Base-by-base conservation (phyloP, 768 basidiomycete species). In the Russula olivacea region DNA sequence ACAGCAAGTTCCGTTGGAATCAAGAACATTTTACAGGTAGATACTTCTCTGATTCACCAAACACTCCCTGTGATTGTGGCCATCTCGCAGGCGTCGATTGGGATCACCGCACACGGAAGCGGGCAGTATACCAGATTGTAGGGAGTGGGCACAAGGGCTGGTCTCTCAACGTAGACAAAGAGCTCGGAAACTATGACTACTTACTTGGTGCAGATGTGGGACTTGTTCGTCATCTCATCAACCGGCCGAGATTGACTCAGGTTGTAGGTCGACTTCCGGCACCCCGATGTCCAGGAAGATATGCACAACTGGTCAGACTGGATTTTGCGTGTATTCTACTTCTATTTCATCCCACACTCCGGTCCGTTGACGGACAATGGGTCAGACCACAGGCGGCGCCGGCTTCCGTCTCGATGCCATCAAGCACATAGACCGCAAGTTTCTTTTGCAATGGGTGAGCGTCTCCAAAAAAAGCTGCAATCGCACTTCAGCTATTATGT, bases 371-470 rank as follows among this genome's bases (percentile, higher is more conserved):
- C 21, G 58, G 23, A 62, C 11, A 45, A 59, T 12, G 43, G 10
- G 34, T 23, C 57, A 91, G 89, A 85, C 82, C 1, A 89, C 86
- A 2, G 82, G 81, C 9, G 86, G 82, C 12, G 73, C 74, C 36
- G 94, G 93, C 14, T 93, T 94, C 72, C 81, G 93, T 54, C 79
- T 96, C 32, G 94, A 96, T 70, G 94, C 93, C 19, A 89, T 94
- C 67, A 97, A 96, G 72, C 94, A 97, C 67, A 86, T 90, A 55
- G 90, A 93, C 72, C 76, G 80, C 61, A 74, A 76, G 25, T 92
- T 91, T 68, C 73, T 89, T n/a, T 69, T 82, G 3, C 77, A 81
- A 40, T 92, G 89, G 75, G 91, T 91, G 66, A 72, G 81, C 72
- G n/a, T 25, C 9, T 9, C 9, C 21, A 49, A 49, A 17, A 32